Conservation (phyloP, 1,284 basidiomycete species). For the Megacollybia platyphylla region DNA sequence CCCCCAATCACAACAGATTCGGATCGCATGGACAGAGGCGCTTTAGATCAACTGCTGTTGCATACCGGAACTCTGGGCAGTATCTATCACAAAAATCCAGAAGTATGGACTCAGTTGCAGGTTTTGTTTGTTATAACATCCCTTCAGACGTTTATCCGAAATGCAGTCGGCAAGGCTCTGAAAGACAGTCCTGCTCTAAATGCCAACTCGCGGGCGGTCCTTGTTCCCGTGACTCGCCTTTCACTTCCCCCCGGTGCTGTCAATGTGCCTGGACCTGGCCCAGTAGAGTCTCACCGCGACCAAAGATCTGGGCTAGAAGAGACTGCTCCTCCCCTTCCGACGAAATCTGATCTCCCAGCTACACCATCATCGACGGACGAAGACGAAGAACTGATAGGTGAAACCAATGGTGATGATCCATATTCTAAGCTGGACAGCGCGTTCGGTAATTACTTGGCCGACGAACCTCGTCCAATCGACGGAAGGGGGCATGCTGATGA, state of each 20-base stretch:
- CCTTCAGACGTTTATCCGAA: constrained; percentile 70
- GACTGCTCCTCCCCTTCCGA: constrained; percentile 12
- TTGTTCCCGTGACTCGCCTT: constrained; percentile 47
- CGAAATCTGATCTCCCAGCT: constrained; percentile 10
- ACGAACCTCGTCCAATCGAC: constrained; percentile 48
- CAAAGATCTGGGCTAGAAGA: constrained; percentile 32
- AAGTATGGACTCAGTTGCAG: constrained; percentile 32
- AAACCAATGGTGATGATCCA: constrained; percentile 34
- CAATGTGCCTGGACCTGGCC: constrained; percentile 53
- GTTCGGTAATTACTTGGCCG: constrained; percentile 54
- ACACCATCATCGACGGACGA: constrained; percentile 16
- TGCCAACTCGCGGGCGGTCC: constrained; percentile 53
- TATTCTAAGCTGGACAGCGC: constrained; percentile 65
- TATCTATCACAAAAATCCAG: constrained; percentile 83
- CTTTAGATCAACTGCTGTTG: constrained; percentile 79
- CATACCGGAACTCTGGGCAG: constrained; percentile 78
- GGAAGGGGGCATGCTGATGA: constrained; percentile 26
- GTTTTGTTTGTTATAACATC: constrained; percentile 2
- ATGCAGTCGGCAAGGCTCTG: constrained; percentile 61
- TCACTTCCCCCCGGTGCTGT: constrained; percentile 35
- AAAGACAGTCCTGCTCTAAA: constrained; percentile 72
- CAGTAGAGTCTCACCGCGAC: constrained; percentile 39
- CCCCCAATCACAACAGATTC: constrained; percentile 97
- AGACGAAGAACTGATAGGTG: constrained; percentile 16
- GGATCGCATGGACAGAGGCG: constrained; percentile 92